Conservation (phyloP, 108 stramenopile species). For the Cyclotella sp. region DNA sequence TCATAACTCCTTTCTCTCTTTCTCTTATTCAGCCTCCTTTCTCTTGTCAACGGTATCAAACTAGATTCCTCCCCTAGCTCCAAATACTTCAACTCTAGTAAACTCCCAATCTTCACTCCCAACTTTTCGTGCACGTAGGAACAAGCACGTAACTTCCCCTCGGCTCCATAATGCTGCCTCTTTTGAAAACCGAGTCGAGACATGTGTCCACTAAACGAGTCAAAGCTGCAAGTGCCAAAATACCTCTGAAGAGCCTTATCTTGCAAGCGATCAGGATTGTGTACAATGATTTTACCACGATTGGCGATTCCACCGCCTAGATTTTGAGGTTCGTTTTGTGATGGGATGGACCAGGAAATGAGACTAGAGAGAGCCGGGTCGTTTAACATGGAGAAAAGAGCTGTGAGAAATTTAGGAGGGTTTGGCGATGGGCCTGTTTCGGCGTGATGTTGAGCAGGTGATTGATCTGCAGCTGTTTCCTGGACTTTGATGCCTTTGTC, state of each 20-base stretch:
- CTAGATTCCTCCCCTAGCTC: neutral
- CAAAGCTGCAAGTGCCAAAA: constrained; percentile 57
- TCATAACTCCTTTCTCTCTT: constrained; percentile 2
- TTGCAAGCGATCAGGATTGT: constrained; percentile 63
- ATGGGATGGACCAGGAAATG: constrained; percentile 46
- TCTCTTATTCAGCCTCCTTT: constrained; percentile 2
- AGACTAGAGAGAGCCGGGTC: constrained; percentile 39
- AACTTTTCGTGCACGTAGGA: constrained; percentile 55
- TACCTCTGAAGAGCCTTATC: constrained; percentile 44
- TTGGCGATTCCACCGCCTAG: constrained; percentile 32
- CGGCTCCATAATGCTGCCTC: constrained; percentile 41
- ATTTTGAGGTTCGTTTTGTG: constrained; percentile 28
- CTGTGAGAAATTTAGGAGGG: constrained; percentile 41
- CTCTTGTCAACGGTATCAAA: neutral
- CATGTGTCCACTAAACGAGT: constrained; percentile 53
- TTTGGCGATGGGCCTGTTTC: neutral
- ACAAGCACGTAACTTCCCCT: constrained; percentile 60
- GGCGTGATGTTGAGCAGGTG: neutral
- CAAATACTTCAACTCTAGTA: constrained; percentile 16
- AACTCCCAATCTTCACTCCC: constrained; percentile 31
- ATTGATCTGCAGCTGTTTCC: neutral
- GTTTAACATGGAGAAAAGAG: constrained; percentile 52
- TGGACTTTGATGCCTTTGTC: too few species aligned
- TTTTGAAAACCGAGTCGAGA: constrained; percentile 60
- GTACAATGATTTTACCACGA: constrained; percentile 73